These are phyloP conservation scores for Venturia asperata DNA, from an alignment of 2,329 filamentous ascomycete genomes.

Conservation along the genomic window DNA sequence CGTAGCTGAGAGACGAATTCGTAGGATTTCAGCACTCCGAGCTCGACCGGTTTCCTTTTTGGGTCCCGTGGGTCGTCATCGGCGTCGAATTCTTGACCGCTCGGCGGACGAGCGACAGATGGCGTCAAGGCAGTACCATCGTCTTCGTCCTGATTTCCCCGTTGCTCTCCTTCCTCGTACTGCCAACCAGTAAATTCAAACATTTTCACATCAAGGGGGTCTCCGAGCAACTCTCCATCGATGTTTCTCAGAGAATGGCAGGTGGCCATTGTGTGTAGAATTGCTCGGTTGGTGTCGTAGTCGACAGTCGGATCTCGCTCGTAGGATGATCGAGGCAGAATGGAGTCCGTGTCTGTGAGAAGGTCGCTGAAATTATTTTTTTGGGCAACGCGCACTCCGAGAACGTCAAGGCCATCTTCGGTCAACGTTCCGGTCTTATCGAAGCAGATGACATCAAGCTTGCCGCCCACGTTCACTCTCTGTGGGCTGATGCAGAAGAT, in stretches of 20 bases:
- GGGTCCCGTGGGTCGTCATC: slow-evolving; percentile 43
- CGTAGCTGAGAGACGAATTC: slow-evolving; percentile 92
- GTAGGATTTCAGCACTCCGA: slow-evolving; percentile 85
- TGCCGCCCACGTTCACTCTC: slow-evolving; percentile 91
- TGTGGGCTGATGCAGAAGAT: slow-evolving; percentile 99
- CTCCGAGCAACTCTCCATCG: slow-evolving; percentile 82
- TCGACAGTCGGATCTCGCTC: slow-evolving; percentile 54
- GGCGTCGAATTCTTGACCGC: slow-evolving; percentile 50
- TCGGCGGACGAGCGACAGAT: slow-evolving; percentile 79
- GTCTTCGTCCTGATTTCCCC: slow-evolving; percentile 63
- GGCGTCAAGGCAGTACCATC: slow-evolving; percentile 65
- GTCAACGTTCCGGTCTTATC: slow-evolving; percentile 99
- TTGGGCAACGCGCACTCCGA: slow-evolving; percentile 76
- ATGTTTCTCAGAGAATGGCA: slow-evolving; percentile 87
- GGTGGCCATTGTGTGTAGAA: slow-evolving; percentile 91
- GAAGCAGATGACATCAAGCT: slow-evolving; percentile 93
- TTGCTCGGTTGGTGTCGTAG: slow-evolving; percentile 58
- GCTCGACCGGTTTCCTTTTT: slow-evolving; percentile 58
- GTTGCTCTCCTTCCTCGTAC: slow-evolving; percentile 79
- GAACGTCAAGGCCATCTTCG: slow-evolving; percentile 88
- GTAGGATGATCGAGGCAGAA: slow-evolving; percentile 50
- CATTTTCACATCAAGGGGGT: slow-evolving; percentile 96
- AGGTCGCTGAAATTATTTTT: slow-evolving; percentile 67
- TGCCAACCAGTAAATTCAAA: slow-evolving; percentile 93
- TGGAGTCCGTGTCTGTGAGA: slow-evolving; percentile 55